phyloP scores from a whole-genome alignment of 148 eudicot genomes.

The Camellia granthamiana region DNA sequence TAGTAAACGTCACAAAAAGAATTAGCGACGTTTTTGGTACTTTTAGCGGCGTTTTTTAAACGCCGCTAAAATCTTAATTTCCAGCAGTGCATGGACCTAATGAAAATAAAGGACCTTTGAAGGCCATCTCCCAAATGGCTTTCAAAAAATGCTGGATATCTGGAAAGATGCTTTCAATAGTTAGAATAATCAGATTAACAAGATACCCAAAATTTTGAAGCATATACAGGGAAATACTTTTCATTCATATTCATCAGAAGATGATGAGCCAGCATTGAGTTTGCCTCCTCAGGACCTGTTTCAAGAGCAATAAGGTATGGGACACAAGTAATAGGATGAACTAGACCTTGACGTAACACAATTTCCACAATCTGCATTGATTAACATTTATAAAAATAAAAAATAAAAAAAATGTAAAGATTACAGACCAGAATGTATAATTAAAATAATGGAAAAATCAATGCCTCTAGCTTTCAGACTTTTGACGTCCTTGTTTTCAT shows the following conservation, averaged over 20 bases:
- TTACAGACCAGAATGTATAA: neutral
- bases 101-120: no score
- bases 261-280: conserved; percentile 92
- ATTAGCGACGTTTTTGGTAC: no score
- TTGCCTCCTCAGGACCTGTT: conserved; percentile 84
- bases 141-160: no score
- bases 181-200: no score
- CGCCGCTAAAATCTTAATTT: no score
- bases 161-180: no score
- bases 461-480: neutral
- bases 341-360: conserved; percentile 97
- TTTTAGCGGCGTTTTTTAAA: no score
- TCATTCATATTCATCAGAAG: conserved; percentile 94
- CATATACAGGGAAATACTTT: conserved; percentile 49
- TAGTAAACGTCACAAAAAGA: no score
- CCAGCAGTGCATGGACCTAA: no score
- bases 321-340: conserved; percentile 98
- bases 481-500: neutral
- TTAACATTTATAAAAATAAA: conserved; percentile 2
- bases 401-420: neutral
- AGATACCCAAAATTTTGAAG: neutral
- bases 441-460: neutral
- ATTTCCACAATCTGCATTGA: conserved; percentile 80
- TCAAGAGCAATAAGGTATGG: conserved; percentile 93
- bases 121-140: no score